A percentile compares a stretch with the other conserved stretches of the same genome.
phyloP scores from a whole-genome alignment of 108 stramenopile species.

The Stephanodiscus triporus region DNA sequence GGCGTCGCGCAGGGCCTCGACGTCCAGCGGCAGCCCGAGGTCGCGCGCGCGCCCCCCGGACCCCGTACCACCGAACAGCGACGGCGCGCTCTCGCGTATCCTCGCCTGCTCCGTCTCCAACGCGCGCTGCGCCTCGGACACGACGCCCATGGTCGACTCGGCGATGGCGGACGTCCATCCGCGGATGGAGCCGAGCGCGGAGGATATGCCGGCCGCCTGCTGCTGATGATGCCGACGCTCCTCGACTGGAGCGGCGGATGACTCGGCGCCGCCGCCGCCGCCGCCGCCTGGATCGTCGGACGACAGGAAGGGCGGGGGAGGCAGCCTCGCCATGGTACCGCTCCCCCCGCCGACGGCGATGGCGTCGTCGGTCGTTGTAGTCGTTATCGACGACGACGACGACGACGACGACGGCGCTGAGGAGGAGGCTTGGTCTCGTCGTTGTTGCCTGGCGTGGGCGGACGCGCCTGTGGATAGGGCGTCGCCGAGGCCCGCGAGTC shows the following conservation, averaged over 20 bases:
- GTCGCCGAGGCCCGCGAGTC: conserved; percentile 42
- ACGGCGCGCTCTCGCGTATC: conserved; percentile 35
- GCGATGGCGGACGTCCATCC: conserved; percentile 34
- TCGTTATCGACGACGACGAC: not conserved
- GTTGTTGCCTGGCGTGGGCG: conserved; percentile 22
- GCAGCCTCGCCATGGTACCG: not conserved
- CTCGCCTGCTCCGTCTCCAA: conserved; percentile 44
- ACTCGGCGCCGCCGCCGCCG: not conserved
- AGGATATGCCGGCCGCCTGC: conserved; percentile 4
- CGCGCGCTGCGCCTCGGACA: conserved; percentile 30
- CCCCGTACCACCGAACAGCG: conserved; percentile 15
- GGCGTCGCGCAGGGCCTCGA: conserved; percentile 73
- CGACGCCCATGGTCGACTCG: conserved; percentile 32
- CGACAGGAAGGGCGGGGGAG: not conserved
- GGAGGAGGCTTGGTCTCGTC: not conserved
- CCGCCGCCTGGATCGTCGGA: not conserved
- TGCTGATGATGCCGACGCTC: not conserved
- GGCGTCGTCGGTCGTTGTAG: not conserved
- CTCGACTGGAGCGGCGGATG: not conserved
- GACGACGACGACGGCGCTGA: not conserved
- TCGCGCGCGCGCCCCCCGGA: conserved; percentile 42
- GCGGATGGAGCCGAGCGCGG: conserved; percentile 25
- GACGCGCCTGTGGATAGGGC: conserved; percentile 22
- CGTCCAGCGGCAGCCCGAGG: conserved; percentile 64
- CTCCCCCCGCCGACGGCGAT: not conserved